Percentiles rank a stretch among this genome's conserved stretches.
phyloP scores from a whole-genome alignment of 1,284 basidiomycete genomes.

The Schizophyllum amplum region DNA sequence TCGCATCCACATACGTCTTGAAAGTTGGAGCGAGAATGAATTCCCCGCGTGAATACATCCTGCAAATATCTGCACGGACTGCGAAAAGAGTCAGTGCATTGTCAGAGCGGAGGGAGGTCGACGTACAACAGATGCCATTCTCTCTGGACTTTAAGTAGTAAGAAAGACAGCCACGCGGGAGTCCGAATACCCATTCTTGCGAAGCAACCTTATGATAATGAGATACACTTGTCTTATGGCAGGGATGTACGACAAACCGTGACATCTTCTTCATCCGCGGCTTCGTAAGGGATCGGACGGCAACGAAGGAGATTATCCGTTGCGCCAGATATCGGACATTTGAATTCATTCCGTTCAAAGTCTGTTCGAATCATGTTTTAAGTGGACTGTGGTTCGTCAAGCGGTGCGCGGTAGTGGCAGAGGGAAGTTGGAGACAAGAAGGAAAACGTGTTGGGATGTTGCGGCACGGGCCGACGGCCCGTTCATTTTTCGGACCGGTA shows the following conservation, averaged over 20 bases:
- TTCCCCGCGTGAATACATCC: neutral
- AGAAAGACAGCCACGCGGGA: neutral
- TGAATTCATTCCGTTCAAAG: neutral
- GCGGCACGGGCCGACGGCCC: too few species aligned
- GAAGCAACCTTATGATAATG: neutral
- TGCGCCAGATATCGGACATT: neutral
- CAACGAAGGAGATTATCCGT: neutral
- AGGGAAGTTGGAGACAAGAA: too few species aligned
- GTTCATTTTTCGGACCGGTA: too few species aligned
- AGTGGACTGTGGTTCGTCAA: too few species aligned
- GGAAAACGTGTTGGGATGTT: too few species aligned
- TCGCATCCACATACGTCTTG: neutral
- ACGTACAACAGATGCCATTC: neutral
- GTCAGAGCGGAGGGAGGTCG: neutral
- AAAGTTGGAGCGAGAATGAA: neutral
- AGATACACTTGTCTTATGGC: neutral
- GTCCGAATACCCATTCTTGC: neutral
- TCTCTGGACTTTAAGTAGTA: neutral
- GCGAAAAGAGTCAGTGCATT: neutral
- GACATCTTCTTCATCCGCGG: neutral
- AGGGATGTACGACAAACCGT: neutral
- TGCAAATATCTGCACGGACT: neutral
- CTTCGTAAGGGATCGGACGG: neutral
- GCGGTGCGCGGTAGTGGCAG: too few species aligned
- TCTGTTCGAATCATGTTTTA: too few species aligned